Evolutionary conservation across 331 rosid species (phyloP).

Genomic region (Acacia pycnantha): DNA sequence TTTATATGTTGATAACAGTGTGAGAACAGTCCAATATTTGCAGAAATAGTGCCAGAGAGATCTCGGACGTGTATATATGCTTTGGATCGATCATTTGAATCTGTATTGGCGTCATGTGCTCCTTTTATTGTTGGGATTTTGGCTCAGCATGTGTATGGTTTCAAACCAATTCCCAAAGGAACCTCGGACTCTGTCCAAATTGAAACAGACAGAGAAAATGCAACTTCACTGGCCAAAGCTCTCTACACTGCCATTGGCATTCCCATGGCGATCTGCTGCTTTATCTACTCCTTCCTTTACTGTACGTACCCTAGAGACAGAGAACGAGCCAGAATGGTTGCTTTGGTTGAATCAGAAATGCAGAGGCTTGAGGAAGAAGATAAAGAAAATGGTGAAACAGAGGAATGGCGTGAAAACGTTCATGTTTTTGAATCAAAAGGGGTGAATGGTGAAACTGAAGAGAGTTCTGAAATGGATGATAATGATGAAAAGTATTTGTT

Average conservation of each 20-base stretch:
- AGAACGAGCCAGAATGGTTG: slow-evolving; percentile 63
- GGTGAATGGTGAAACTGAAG: slow-evolving; percentile 2
- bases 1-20: slow-evolving; percentile 22
- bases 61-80: slow-evolving; percentile 84
- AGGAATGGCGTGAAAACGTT: slow-evolving; percentile 25
- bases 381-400: slow-evolving; percentile 22
- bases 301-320: slow-evolving; percentile 85
- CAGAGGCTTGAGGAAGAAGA: slow-evolving; percentile 31
- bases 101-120: slow-evolving; percentile 71
- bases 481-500: slow-evolving; percentile 52
- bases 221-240: slow-evolving; percentile 76
- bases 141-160: slow-evolving; percentile 70
- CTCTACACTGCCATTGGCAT: slow-evolving; percentile 66
- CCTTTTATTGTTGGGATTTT: slow-evolving; percentile 75
- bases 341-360: slow-evolving; percentile 67
- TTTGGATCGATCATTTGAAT: slow-evolving; percentile 72
- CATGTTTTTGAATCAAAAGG: slow-evolving; percentile 25
- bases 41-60: slow-evolving; percentile 87
- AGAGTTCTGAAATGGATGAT: slow-evolving; percentile 38
- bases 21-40: slow-evolving; percentile 83
- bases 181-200: slow-evolving; percentile 48
- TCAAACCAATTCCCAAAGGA: slow-evolving; percentile 60
- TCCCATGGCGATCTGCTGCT: slow-evolving; percentile 67
- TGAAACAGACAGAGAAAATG: slow-evolving; percentile 80
- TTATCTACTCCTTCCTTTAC: slow-evolving; percentile 71